A percentile compares a stretch with the other conserved stretches of the same genome.
Evolutionary conservation across 129 eudicot genomes (phyloP).

Genomic region (Lactuca saligna): DNA sequence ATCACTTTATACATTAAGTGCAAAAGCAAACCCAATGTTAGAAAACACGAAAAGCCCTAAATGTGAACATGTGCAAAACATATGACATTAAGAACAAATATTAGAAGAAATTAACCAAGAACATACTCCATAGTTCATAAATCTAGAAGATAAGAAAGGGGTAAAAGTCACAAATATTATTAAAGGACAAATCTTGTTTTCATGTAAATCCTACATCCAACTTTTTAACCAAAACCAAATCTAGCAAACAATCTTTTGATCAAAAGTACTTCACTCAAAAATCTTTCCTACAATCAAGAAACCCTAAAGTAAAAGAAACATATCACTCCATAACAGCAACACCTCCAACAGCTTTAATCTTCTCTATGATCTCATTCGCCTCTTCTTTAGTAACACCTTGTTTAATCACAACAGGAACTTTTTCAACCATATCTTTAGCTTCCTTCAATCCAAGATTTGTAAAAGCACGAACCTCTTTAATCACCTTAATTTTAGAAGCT

Average conservation of each 20-base stretch:
- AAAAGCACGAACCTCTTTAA: constrained; percentile 71
- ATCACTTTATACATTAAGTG: background rate
- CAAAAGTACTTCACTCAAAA: constrained; percentile 1
- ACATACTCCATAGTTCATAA: constrained; percentile 8
- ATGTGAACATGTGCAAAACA: background rate
- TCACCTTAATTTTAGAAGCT: constrained; percentile 61
- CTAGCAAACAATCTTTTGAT: constrained; percentile 16
- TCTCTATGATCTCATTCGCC: constrained; percentile 56
- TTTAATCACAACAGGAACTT: constrained; percentile 51
- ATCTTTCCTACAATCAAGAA: constrained; percentile 21
- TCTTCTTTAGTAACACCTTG: constrained; percentile 77
- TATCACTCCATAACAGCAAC: constrained; percentile 71
- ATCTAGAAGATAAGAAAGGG: background rate
- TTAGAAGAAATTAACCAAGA: background rate
- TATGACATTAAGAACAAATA: background rate
- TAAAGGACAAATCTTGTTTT: constrained; percentile 16
- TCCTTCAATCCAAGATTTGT: constrained; percentile 70
- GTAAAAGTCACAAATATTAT: constrained; percentile 27
- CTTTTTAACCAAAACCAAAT: constrained; percentile 5
- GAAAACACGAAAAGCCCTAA: background rate
- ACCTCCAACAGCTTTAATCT: constrained; percentile 67
- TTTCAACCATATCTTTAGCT: constrained; percentile 73
- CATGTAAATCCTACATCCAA: constrained; percentile 18
- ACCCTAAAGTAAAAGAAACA: background rate
- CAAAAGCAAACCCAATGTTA: background rate